Evolutionary conservation across 768 basidiomycete species (phyloP), one percentile per base, ranked within the genome.

Genomic region (Tricholoma hemisulphureum): DNA sequence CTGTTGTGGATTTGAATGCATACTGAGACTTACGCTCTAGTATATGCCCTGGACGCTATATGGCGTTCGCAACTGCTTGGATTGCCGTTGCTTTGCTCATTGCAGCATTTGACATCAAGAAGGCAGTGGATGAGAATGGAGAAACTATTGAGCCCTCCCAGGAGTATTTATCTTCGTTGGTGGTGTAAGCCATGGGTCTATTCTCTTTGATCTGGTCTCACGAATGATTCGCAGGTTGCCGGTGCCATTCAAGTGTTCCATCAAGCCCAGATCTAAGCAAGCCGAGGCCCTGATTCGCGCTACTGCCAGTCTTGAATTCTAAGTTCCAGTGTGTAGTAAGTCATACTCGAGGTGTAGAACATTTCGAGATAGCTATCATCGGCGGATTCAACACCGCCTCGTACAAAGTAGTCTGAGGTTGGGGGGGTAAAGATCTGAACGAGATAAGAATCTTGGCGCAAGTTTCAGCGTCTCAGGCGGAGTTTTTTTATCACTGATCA

Each of bases 241-340:
- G 41, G 18, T 35, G 6, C 58, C 56, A 14, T 59, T 59, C 53
- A 59, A 59, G 39, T 59, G 55, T 46, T 41, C 55, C 29, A 59
- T 62, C 26, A 53, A 49, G 43, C 58, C 58, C n/a, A 57, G 61
- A 45, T 57, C 61, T 37, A 37, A 35, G 51, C 35, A 53, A 39
- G 26, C 39, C 26, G 51, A 53, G 51, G 10, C 4, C 20, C 35
- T 53, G 4, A 53, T 53, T 28, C 35, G 32, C 23, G 20, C 51
- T 37, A 53, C 51, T 24, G 41, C 41, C 23, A 45, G 14, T 45
- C 23, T 45, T 9, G 43, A 45, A 45, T 24, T 24, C 23, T 45
- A 24, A 45, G 10, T 23, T 43, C 43, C 43, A 13, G 24, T 6
- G 11, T 45, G 23, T 45, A 45, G 23, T 45, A 45, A 45, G 23